phyloP scores from a whole-genome alignment of 2,329 filamentous ascomycete species.

The Beauveria australis region DNA sequence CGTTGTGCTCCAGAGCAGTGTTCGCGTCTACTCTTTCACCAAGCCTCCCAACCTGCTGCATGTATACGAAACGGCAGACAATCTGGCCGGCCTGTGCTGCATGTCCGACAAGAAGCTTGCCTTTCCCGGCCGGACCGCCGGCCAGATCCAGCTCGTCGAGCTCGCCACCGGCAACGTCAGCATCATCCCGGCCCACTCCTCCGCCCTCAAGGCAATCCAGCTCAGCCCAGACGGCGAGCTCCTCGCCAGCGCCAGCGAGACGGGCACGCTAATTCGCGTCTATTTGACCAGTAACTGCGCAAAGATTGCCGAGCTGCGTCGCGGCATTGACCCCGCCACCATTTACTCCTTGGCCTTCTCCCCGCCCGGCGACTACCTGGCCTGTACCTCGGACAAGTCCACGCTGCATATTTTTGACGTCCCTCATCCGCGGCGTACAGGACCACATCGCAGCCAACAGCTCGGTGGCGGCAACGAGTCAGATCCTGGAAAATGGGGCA shows the following conservation, averaged over 20 bases:
- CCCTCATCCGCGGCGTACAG: conserved; percentile 43
- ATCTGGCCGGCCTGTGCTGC: conserved; percentile 71
- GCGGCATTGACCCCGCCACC: conserved; percentile 79
- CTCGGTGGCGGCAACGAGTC: conserved; percentile 27
- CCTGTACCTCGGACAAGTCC: conserved; percentile 93
- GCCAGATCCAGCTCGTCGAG: conserved; percentile 84
- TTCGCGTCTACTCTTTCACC: conserved; percentile 73
- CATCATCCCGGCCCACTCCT: conserved; percentile 86
- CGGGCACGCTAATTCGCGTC: conserved; percentile 79
- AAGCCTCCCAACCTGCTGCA: conserved; percentile 62
- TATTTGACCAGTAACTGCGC: conserved; percentile 76
- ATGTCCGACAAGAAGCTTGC: conserved; percentile 65
- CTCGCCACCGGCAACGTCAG: conserved; percentile 72
- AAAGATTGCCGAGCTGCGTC: conserved; percentile 73
- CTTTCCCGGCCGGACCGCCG: conserved; percentile 78
- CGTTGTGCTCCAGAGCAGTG: conserved; percentile 72
- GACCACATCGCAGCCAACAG: conserved; percentile 24
- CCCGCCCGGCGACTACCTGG: conserved; percentile 69
- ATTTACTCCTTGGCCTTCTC: conserved; percentile 87
- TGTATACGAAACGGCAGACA: conserved; percentile 79
- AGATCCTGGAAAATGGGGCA: conserved; percentile 70
- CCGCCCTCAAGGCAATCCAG: conserved; percentile 67
- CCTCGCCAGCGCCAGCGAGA: conserved; percentile 84
- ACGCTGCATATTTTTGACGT: conserved; percentile 93
- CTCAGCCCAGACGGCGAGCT: conserved; percentile 73